Percentiles rank a stretch among this genome's conserved stretches.
phyloP scores from a whole-genome alignment of 805 yeast species.

The Ogataea polymorpha region DNA sequence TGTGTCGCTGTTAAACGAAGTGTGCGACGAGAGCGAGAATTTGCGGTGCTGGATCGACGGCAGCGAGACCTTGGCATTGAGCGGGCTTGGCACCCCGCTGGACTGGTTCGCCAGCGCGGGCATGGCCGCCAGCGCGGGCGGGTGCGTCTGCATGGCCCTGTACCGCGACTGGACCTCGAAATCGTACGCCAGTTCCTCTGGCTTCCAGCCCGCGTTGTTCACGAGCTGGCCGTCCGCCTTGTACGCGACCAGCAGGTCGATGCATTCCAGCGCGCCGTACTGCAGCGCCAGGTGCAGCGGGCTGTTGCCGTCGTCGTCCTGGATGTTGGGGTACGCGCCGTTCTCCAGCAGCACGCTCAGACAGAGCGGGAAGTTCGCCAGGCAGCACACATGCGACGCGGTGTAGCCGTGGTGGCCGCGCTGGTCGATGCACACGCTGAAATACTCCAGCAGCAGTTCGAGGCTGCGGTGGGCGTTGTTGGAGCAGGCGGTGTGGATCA shows the following conservation, averaged over 20 bases:
- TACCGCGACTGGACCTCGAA: slow-evolving; percentile 47
- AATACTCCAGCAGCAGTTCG: slow-evolving; percentile 68
- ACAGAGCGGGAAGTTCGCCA: slow-evolving; percentile 58
- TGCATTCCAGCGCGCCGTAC: slow-evolving; percentile 57
- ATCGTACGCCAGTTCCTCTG: slow-evolving; percentile 57
- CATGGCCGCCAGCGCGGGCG: slow-evolving; percentile 22
- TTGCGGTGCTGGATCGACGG: slow-evolving; percentile 20
- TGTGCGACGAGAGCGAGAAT: slow-evolving; percentile 16
- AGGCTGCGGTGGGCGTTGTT: slow-evolving; percentile 59
- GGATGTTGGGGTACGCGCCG: slow-evolving; percentile 73
- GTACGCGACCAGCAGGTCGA: slow-evolving; percentile 48
- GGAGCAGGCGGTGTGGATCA: slow-evolving; percentile 66
- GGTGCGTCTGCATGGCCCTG: slow-evolving; percentile 27
- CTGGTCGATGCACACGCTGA: slow-evolving; percentile 44
- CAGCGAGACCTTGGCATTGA: slow-evolving; percentile 10
- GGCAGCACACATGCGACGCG: slow-evolving; percentile 68
- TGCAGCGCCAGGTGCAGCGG: slow-evolving; percentile 83
- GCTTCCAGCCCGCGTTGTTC: slow-evolving; percentile 64
- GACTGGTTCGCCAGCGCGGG: slow-evolving; percentile 20
- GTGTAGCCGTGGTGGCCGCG: slow-evolving; percentile 49
- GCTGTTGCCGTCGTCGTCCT: slow-evolving; percentile 74
- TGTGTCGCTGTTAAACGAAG: slow-evolving; percentile 12
- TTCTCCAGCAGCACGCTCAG: slow-evolving; percentile 61
- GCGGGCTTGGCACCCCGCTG: slow-evolving; percentile 5
- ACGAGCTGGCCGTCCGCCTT: slow-evolving; percentile 45